These are phyloP conservation scores for Tulasnella sp. DNA, from an alignment of 768 basidiomycete genomes.

Conservation along the genomic window DNA sequence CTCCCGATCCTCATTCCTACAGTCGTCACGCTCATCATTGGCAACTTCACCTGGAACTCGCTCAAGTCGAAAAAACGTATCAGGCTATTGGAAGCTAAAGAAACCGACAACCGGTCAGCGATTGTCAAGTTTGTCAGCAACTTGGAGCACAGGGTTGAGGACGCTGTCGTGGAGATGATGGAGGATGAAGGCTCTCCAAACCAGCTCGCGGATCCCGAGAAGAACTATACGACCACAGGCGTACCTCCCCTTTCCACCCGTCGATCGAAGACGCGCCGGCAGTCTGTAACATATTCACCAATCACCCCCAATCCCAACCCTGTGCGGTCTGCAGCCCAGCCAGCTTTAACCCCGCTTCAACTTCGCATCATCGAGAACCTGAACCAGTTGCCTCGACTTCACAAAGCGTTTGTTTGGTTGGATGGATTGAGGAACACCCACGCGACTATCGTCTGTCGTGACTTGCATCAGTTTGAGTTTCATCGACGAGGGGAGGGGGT, in stretches of 20 bases:
- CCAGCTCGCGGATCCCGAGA: not conserved
- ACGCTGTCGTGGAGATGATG: slow-evolving; percentile 56
- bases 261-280: not conserved
- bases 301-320: not conserved
- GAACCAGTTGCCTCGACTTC: slow-evolving; percentile 61
- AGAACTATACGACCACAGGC: slow-evolving; percentile 29
- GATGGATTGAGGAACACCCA: slow-evolving; percentile 59
- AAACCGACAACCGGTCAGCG: not conserved
- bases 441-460: slow-evolving; percentile 65
- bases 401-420: slow-evolving; percentile 71
- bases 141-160: slow-evolving; percentile 44
- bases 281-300: not conserved
- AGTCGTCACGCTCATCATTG: slow-evolving; percentile 46
- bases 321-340: slow-evolving; percentile 20
- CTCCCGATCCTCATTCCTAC: slow-evolving; percentile 66
- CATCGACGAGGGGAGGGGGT: slow-evolving; percentile 63
- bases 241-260: not conserved
- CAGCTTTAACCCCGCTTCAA: slow-evolving; percentile 54
- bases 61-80: slow-evolving; percentile 58
- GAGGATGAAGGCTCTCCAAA: slow-evolving; percentile 37
- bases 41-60: slow-evolving; percentile 26
- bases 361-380: slow-evolving; percentile 53
- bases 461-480: slow-evolving; percentile 53
- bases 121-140: slow-evolving; percentile 17
- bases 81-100: slow-evolving; percentile 55